Conservation (phyloP, 169 alveolate genomes). For the Cryptosporidium canis region DNA sequence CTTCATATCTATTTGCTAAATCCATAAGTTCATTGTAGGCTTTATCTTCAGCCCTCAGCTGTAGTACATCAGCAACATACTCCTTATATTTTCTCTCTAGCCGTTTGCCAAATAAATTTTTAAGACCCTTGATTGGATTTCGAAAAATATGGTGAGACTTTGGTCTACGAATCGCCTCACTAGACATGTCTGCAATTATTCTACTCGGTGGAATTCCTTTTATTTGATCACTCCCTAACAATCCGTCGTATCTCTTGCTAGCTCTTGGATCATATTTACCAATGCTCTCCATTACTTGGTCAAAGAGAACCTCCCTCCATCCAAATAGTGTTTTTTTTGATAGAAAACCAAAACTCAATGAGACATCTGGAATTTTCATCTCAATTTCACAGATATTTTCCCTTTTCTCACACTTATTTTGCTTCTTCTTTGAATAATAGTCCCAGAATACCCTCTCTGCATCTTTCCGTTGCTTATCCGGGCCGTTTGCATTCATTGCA, state of each 20-base stretch:
- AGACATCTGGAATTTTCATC: not conserved
- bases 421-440: conserved; percentile 26
- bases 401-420: not conserved
- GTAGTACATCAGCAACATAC: conserved; percentile 36
- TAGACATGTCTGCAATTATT: conserved; percentile 63
- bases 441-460: conserved; percentile 49
- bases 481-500: not conserved
- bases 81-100: conserved; percentile 38
- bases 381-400: not conserved
- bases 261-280: conserved; percentile 72
- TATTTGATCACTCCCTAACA: conserved; percentile 12
- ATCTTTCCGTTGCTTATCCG: conserved; percentile 29
- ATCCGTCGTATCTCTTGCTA: conserved; percentile 11
- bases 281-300: conserved; percentile 51
- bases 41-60: conserved; percentile 34
- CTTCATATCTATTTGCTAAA: conserved; percentile 53
- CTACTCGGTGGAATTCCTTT: conserved; percentile 57
- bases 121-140: conserved; percentile 8
- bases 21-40: conserved; percentile 46
- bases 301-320: conserved; percentile 70
- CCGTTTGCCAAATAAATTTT: conserved; percentile 11
- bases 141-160: conserved; percentile 9
- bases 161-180: conserved; percentile 61
- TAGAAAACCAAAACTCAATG: not conserved
- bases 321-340: conserved; percentile 21